Percentiles rank a stretch among this genome's conserved stretches.
These are phyloP conservation scores for Lachnellula occidentalis DNA, from an alignment of 2,329 filamentous ascomycete genomes.

Conservation along the genomic window DNA sequence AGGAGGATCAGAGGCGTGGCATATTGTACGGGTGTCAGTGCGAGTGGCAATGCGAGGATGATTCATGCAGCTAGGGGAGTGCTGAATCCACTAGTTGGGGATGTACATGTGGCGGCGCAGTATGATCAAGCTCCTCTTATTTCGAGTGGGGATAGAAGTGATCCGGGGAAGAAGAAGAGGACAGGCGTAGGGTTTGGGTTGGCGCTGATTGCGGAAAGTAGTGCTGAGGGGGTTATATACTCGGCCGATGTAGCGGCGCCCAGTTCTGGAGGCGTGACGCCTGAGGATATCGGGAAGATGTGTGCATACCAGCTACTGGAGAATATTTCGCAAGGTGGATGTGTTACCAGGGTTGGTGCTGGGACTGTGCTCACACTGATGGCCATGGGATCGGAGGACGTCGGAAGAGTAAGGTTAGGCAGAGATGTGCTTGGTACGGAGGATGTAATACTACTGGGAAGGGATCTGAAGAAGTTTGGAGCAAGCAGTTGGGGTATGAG, in stretches of 20 bases:
- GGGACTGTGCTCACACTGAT: constrained; percentile 79
- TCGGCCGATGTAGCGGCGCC: constrained; percentile 77
- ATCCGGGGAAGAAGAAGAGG: constrained; percentile 54
- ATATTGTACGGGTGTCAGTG: constrained; percentile 86
- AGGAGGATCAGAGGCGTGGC: constrained; percentile 89
- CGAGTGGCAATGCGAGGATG: constrained; percentile 90
- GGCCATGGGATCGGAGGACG: constrained; percentile 97
- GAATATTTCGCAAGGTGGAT: constrained; percentile 74
- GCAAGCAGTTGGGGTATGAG: constrained; percentile 86
- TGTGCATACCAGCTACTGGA: constrained; percentile 89
- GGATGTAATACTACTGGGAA: constrained; percentile 70
- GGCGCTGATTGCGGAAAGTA: constrained; percentile 88
- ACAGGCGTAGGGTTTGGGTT: constrained; percentile 89
- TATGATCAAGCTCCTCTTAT: constrained; percentile 63
- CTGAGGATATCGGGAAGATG: constrained; percentile 83
- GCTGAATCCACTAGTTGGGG: constrained; percentile 76
- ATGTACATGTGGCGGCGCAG: constrained; percentile 83
- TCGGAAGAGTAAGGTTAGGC: constrained; percentile 78
- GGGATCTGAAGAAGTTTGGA: constrained; percentile 85
- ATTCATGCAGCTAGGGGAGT: constrained; percentile 85
- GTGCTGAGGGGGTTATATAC: constrained; percentile 71
- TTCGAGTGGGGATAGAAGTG: constrained; percentile 46
- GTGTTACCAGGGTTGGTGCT: constrained; percentile 66
- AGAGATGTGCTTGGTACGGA: constrained; percentile 77
- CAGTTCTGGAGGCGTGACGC: constrained; percentile 71